Evolutionary conservation across 768 basidiomycete species (phyloP), one percentile per base, ranked within the genome.

Genomic region (Steccherinum ochraceum): DNA sequence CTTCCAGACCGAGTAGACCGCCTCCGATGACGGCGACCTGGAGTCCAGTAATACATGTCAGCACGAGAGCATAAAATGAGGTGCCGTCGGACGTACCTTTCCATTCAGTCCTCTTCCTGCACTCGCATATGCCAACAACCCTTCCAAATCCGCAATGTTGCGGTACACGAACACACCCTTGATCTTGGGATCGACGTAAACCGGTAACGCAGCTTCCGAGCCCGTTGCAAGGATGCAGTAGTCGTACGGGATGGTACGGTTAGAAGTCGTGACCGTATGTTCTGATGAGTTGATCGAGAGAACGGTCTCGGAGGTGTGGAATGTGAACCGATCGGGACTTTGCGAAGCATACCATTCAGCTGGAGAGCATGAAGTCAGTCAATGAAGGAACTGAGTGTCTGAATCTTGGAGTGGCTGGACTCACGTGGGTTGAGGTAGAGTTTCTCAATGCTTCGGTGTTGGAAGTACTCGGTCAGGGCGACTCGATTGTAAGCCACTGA

Each of bases 91-190:
- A n/a, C n/a, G n/a, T n/a, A n/a, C n/a, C n/a, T n/a, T n/a, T n/a
- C n/a, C n/a, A n/a, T n/a, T n/a, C n/a, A n/a, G n/a, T n/a, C 43
- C 64, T 57, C 42, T 79, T 43, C 21, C 21, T 18, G 10, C 71
- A 3, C 7, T 7, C 30, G 81, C 72, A 58, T 82, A 87, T n/a
- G 65, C 58, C 45, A 86, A 75, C 52, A 89, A 82, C 4, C 65
- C 69, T 50, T 86, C 77, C 40, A 89, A 68, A 59, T 89, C 87
- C 19, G 80, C 66, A 42, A 89, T 78, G 53, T 79, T 86, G 25
- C 87, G 78, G 59, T 89, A 89, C 0, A 84, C 83, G 52, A 86
- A 87, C 2, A 84, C 67, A 3, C 87, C 86, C 30, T 70, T 71
- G 5, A 72, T 75, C 24, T 58, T 62, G 1, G 67, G 56, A 3